These are phyloP conservation scores for Dothistroma septosporum DNA, from an alignment of 2,329 filamentous ascomycete genomes.

Conservation along the genomic window DNA sequence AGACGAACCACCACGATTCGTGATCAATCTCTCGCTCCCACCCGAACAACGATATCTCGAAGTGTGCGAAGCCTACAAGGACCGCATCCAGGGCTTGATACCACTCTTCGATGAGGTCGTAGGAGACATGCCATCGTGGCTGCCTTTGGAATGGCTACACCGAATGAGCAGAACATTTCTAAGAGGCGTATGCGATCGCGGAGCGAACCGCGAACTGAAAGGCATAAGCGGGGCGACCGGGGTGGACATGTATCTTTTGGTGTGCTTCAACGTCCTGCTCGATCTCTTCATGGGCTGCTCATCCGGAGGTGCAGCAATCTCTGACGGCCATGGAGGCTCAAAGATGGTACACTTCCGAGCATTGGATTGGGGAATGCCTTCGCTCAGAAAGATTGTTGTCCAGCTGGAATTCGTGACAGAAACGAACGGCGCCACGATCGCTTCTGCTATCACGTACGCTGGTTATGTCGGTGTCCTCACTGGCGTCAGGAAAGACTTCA, in stretches of 20 bases:
- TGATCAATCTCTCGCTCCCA: conserved; percentile 53
- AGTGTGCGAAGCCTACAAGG: conserved; percentile 46
- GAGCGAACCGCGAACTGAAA: conserved; percentile 59
- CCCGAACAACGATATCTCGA: conserved; percentile 51
- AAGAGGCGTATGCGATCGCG: conserved; percentile 48
- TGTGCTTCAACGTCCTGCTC: conserved; percentile 60
- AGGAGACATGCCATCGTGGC: conserved; percentile 28
- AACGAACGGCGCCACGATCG: conserved; percentile 39
- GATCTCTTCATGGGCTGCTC: conserved; percentile 64
- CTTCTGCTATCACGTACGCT: conserved; percentile 48
- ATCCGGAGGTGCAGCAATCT: conserved; percentile 47
- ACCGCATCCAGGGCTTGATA: conserved; percentile 43
- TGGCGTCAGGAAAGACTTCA: conserved; percentile 46
- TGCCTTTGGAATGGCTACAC: conserved; percentile 32
- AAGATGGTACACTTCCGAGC: conserved; percentile 55
- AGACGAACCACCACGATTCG: conserved; percentile 25
- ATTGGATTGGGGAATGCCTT: conserved; percentile 47
- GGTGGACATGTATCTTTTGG: conserved; percentile 56
- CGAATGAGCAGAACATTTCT: conserved; percentile 47
- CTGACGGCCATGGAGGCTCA: conserved; percentile 19
- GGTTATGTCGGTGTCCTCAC: conserved; percentile 52
- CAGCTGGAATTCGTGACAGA: conserved; percentile 39
- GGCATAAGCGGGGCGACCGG: conserved; percentile 53
- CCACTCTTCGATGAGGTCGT: conserved; percentile 52
- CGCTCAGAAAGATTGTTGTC: conserved; percentile 40